These are phyloP conservation scores for Neofusicoccum cordaticola DNA, from an alignment of 2,329 filamentous ascomycete genomes.

Conservation along the genomic window DNA sequence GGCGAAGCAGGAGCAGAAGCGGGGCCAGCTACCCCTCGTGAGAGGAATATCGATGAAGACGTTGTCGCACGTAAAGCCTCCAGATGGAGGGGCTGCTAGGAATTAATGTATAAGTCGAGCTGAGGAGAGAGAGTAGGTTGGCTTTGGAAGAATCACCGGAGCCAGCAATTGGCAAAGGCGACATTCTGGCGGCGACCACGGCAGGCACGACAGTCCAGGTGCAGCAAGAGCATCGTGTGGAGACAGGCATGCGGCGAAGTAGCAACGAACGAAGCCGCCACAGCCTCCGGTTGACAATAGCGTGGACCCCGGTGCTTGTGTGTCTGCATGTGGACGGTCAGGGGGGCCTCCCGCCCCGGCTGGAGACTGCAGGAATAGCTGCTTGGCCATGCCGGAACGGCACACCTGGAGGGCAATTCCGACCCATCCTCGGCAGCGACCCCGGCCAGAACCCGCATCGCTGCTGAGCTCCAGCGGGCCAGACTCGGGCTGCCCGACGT, in stretches of 20 bases:
- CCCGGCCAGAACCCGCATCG: too few relatives aligned
- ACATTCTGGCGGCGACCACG: not conserved
- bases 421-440: too few relatives aligned
- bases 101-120: not conserved
- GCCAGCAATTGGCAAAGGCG: not conserved
- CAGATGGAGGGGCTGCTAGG: not conserved
- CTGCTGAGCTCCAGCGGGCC: too few relatives aligned
- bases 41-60: conserved; percentile 50
- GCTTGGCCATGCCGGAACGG: too few relatives aligned
- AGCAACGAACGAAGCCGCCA: not conserved
- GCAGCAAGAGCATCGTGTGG: not conserved
- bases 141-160: not conserved
- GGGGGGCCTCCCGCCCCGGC: too few relatives aligned
- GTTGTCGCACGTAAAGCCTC: conserved; percentile 28
- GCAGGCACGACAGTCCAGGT: not conserved
- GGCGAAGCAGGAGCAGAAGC: conserved; percentile 25
- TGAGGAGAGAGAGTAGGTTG: not conserved
- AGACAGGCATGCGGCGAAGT: not conserved
- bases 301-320: too few relatives aligned
- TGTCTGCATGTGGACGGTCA: too few relatives aligned
- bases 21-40: conserved; percentile 42
- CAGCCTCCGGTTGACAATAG: too few relatives aligned
- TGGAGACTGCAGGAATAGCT: too few relatives aligned
- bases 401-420: too few relatives aligned
- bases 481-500: not conserved